Evolutionary conservation across 805 yeast species (phyloP), one percentile per base, ranked within the genome.

Genomic region (Spencermartinsiella europaea): DNA sequence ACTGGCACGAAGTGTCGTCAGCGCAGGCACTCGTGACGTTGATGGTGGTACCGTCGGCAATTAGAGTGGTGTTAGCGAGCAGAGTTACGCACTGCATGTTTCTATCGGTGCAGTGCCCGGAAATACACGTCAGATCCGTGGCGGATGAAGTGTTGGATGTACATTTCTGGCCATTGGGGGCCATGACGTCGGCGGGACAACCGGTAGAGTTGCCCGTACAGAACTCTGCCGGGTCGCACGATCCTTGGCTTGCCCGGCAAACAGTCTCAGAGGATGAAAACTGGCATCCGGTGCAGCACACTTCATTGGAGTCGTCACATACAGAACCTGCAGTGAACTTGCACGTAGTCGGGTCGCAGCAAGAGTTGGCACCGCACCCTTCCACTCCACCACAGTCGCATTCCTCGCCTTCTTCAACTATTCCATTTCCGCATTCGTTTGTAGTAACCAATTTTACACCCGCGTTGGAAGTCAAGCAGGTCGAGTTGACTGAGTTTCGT

Each of bases 331-430:
- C 15, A 2, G 50, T 55, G 46, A 60, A 58, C 52, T 52, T 57
- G 53, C 67, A 63, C 5, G 67, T 64, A 15, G 37, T 46, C n/a
- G 65, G 61, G 40, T 63, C 66, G 28, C 67, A 63, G 46, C 67
- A 63, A 14, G 56, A 19, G 46, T 61, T 57, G 35, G 38, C 48
- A 16, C 49, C 51, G 42, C 70, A 65, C 2, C 67, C 68, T 10
- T 55, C 61, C 7, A 25, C 59, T n/a, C 66, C 66, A 8, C 70
- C 70, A 44, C 70, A 65, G 45, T 65, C 70, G 45, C 70, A 65
- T 16, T 65, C 69, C 48, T 65, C 70, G 16, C 69, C 70, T 16
- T 60, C 68, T 44, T 65, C 70, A 2, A 65, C 70, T 40, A 65
- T 65, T 4, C 70, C 70, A 47, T 65, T 65, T 2, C 70, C 70